Evolutionary conservation across 345 rosid species (phyloP).

Genomic region (Eucalyptus pauciflora): DNA sequence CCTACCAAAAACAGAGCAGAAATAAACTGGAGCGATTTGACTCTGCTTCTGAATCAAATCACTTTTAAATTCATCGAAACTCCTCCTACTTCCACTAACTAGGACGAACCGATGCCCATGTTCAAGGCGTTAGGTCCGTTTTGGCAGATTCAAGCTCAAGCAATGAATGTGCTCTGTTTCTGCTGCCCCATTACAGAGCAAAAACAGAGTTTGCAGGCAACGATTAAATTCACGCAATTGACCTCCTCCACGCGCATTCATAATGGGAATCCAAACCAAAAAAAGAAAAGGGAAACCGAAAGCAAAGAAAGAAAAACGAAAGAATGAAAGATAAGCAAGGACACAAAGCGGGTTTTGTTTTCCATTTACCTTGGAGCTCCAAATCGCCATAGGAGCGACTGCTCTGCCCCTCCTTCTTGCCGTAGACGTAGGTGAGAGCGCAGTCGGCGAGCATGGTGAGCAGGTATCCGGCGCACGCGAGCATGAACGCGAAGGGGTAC

Average conservation of each 20-base stretch:
- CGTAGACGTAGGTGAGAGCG: constrained; percentile 28
- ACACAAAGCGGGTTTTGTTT: background rate
- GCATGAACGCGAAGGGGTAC: constrained; percentile 85
- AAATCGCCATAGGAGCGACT: constrained; percentile 28
- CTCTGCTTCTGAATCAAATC: background rate
- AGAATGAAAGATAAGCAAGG: background rate
- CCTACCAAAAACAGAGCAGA: background rate
- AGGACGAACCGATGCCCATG: background rate
- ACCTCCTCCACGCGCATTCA: background rate
- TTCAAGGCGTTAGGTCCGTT: background rate
- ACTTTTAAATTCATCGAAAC: background rate
- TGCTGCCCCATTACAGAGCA: background rate
- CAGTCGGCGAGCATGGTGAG: constrained; percentile 73
- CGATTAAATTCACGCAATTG: background rate
- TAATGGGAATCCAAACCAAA: background rate
- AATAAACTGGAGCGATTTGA: background rate
- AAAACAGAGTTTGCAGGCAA: background rate
- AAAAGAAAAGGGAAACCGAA: background rate
- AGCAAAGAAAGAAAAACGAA: background rate
- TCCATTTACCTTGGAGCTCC: constrained; percentile 34
- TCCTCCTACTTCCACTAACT: background rate
- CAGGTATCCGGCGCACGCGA: constrained; percentile 68
- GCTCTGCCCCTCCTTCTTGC: constrained; percentile 5
- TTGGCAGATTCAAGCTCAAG: background rate
- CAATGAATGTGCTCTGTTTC: background rate